Evolutionary conservation across 768 basidiomycete genomes (phyloP).

Genomic region (Lactarius evosmus): DNA sequence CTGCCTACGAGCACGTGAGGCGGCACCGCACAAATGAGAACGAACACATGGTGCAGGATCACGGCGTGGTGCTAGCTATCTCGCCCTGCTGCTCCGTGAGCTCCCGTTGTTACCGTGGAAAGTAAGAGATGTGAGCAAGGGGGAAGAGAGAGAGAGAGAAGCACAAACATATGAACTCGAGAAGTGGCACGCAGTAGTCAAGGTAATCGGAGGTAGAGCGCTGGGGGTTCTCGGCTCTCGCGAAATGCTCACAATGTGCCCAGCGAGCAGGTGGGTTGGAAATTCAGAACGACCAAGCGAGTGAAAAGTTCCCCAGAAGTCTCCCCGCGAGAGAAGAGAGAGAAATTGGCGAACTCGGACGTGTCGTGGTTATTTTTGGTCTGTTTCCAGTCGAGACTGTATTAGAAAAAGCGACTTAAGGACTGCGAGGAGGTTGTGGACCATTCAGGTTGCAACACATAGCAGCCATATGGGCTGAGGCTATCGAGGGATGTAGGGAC

Average conservation of each 20-base stretch:
- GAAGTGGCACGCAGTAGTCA: neutral
- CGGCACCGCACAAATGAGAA: too few relatives aligned
- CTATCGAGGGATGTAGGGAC: neutral
- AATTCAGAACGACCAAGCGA: neutral
- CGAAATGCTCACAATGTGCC: neutral
- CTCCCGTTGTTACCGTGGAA: neutral
- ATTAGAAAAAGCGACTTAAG: neutral
- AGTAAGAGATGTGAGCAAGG: neutral
- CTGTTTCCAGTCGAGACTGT: neutral
- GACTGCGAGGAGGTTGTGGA: neutral
- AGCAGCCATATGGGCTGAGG: neutral
- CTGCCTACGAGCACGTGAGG: too few relatives aligned
- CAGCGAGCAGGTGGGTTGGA: neutral
- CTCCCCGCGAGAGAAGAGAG: neutral
- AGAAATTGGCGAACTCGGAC: neutral
- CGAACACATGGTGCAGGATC: too few relatives aligned
- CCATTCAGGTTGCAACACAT: neutral
- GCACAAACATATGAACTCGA: neutral
- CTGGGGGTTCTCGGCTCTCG: neutral
- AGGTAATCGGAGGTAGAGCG: neutral
- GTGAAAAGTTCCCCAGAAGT: neutral
- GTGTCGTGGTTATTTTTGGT: neutral
- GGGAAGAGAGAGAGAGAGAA: neutral
- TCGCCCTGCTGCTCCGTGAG: neutral
- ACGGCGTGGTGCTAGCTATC: too few relatives aligned